Evolutionary conservation across 2,329 filamentous ascomycete species (phyloP), one percentile per base, ranked within the genome.

Genomic region (Trichoderma atrobrunneum): DNA sequence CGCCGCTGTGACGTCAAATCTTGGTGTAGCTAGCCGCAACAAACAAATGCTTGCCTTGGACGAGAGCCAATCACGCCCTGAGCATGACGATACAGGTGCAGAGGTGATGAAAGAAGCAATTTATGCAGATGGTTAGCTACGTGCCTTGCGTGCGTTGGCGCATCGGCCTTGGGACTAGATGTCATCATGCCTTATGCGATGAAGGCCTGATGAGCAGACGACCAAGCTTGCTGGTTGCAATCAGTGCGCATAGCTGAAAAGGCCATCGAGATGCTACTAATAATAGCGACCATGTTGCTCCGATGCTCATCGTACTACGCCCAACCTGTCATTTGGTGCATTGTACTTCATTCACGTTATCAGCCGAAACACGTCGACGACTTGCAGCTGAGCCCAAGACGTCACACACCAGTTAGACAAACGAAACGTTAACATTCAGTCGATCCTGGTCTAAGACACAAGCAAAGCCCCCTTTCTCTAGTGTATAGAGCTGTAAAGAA

Each of bases 1-100:
- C 74, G 34, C 34, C 71, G 57, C 54, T 24, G 74, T 77, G 76
- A 77, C 76, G 74, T 77, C 74, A 76, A 73, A 65, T 54, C 36
- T 24, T 59, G 14, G 32, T 36, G 32, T 28, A 61, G 70, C 62
- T 70, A 68, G 66, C 63, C 32, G 57, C 57, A 69, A 36, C 71
- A 70, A 62, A 54, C 21, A 54, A 12, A 36, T 34, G 57, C 28
- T 61, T 36, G 67, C 67, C 39, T 62, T n/a, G 21, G 21, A 16
- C n/a, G 24, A 48, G 28, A 28, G 5, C 67, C 67, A 70, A 70
- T 69, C 71, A 69, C 3, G 7, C 6, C 18, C 12, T 21, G 62
- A 18, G 32, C 51, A 66, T 51, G 69, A 66, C 39, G 61, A 67
- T 62, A 18, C 6, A 56, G 51, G 60, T 60, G 67, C 57, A 70